A percentile compares a stretch with the other conserved stretches of the same genome.
Evolutionary conservation across 805 yeast genomes (phyloP).

Genomic region (Candida patagonica): DNA sequence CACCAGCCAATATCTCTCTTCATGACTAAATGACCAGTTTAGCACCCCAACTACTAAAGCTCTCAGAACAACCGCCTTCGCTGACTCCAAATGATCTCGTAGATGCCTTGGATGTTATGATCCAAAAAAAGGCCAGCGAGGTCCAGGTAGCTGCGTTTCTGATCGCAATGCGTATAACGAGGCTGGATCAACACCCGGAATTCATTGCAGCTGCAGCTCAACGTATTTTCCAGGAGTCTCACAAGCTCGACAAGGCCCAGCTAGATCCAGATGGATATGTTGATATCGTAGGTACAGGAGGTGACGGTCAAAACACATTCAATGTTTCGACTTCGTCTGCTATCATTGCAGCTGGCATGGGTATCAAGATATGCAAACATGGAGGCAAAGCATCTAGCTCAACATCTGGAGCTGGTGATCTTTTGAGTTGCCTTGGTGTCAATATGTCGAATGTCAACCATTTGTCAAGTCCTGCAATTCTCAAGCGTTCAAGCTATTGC

Average conservation of each 20-base stretch:
- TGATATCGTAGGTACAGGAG: conserved; percentile 98
- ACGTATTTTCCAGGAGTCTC: conserved; percentile 50
- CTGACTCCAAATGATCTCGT: conserved; percentile 58
- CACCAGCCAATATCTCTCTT: background rate
- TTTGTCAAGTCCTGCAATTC: conserved; percentile 48
- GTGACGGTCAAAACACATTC: conserved; percentile 96
- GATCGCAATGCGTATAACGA: conserved; percentile 62
- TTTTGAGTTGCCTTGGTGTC: conserved; percentile 74
- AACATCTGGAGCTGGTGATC: conserved; percentile 87
- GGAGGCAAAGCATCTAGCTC: conserved; percentile 98
- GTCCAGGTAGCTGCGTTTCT: conserved; percentile 72
- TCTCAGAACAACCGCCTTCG: conserved; percentile 50
- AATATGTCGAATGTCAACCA: conserved; percentile 62
- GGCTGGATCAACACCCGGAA: conserved; percentile 72
- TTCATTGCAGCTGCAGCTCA: conserved; percentile 80
- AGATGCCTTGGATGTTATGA: conserved; percentile 50
- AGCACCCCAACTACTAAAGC: conserved; percentile 56
- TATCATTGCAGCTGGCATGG: conserved; percentile 86
- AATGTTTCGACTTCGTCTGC: conserved; percentile 94
- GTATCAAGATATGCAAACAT: conserved; percentile 75
- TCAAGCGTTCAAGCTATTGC: conserved; percentile 41
- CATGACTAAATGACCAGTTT: conserved; percentile 15
- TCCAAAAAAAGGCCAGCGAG: conserved; percentile 52
- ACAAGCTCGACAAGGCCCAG: conserved; percentile 15
- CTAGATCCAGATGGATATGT: conserved; percentile 39